Conservation (phyloP, 257 asterid species). For the Lavandula angustifolia region DNA sequence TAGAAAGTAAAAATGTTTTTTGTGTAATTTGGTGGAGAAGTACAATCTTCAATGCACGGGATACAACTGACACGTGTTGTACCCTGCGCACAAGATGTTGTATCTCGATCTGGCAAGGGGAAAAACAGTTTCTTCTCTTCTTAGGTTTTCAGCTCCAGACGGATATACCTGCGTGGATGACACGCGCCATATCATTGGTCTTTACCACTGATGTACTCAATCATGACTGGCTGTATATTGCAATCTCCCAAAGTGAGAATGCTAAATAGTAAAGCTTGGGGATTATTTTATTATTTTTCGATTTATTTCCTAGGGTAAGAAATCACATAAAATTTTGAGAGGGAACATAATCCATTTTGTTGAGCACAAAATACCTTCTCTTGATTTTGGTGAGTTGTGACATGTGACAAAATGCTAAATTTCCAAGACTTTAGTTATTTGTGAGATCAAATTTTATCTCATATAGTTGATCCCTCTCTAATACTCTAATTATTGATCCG, state of each 20-base stretch:
- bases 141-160: slow-evolving; percentile 33
- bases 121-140: slow-evolving; percentile 33
- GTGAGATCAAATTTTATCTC: too few relatives aligned
- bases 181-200: slow-evolving; percentile 34
- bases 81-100: slow-evolving; percentile 27
- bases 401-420: neutral
- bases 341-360: slow-evolving; percentile 39
- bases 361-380: slow-evolving; percentile 15
- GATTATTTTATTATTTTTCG: slow-evolving; percentile 21
- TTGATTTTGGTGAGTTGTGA: slow-evolving; percentile 27
- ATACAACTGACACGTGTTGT: slow-evolving; percentile 30
- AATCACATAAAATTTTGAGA: slow-evolving; percentile 40
- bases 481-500: too few relatives aligned
- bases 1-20: slow-evolving; percentile 37
- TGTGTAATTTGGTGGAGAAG: slow-evolving; percentile 27
- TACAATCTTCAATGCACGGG: slow-evolving; percentile 34
- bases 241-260: slow-evolving; percentile 25
- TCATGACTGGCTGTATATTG: neutral
- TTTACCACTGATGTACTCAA: slow-evolving; percentile 14
- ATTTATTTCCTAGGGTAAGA: slow-evolving; percentile 21
- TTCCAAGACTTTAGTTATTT: neutral
- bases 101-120: slow-evolving; percentile 39
- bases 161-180: fast-evolving
- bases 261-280: neutral
- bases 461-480: too few relatives aligned